Percentiles rank a stretch among this genome's conserved stretches.
Evolutionary conservation across 768 basidiomycete genomes (phyloP).

Genomic region (Leccinum subgranulosum): DNA sequence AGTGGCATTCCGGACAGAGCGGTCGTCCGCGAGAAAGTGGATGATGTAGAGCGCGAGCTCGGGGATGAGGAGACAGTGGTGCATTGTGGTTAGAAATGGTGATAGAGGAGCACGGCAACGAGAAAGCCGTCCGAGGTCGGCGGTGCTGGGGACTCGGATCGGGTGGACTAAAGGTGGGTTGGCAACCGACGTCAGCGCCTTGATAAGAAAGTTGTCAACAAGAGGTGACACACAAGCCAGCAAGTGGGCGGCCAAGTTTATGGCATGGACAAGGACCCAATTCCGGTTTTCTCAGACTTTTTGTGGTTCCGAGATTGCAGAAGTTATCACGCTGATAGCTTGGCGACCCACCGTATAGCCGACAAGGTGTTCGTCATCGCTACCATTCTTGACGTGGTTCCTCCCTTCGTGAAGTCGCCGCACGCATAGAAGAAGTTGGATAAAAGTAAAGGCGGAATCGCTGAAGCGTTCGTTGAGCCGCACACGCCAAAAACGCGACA

Average conservation of each 20-base stretch:
- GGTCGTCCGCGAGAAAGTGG: conserved; percentile 22
- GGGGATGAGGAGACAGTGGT: conserved; percentile 27
- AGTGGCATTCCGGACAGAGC: conserved; percentile 11
- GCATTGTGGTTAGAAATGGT: conserved; percentile 11
- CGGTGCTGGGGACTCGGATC: neutral
- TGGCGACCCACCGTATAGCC: neutral
- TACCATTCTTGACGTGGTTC: neutral
- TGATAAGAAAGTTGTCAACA: neutral
- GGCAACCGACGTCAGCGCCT: neutral
- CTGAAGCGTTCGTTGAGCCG: neutral
- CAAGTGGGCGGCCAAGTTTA: neutral
- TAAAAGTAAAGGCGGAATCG: neutral
- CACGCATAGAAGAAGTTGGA: neutral
- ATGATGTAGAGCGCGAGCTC: conserved; percentile 27
- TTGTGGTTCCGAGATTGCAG: conserved; percentile 2
- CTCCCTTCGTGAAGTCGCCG: neutral
- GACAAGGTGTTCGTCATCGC: neutral
- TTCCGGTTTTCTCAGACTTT: conserved; percentile 16
- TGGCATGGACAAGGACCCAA: neutral
- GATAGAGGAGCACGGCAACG: neutral
- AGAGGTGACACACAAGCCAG: neutral
- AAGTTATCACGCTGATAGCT: neutral
- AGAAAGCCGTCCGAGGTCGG: neutral
- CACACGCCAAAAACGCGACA: neutral
- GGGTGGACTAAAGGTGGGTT: neutral